Evolutionary conservation across 2,329 filamentous ascomycete genomes (phyloP).

Genomic region (Purpureocillium takamizusanense): DNA sequence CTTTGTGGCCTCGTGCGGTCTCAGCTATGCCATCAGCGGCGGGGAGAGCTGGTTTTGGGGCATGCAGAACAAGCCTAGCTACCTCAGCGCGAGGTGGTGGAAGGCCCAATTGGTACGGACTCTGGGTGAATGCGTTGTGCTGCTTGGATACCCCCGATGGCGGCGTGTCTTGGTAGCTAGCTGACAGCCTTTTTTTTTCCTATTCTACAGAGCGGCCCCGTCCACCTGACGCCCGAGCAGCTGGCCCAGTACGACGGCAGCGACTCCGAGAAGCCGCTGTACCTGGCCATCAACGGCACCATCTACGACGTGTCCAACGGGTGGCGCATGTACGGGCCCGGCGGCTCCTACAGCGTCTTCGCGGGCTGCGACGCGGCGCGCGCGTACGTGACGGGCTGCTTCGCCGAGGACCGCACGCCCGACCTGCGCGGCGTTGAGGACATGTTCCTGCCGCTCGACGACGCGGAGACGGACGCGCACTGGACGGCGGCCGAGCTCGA

Average conservation of each 20-base stretch:
- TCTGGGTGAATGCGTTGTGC: neutral
- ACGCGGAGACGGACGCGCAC: conserved; percentile 50
- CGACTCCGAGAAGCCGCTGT: conserved; percentile 68
- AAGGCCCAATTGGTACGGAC: conserved; percentile 47
- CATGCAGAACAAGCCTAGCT: conserved; percentile 50
- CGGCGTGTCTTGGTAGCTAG: too few relatives aligned
- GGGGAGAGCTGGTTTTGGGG: conserved; percentile 65
- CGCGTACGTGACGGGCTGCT: conserved; percentile 89
- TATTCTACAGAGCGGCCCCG: conserved; percentile 39
- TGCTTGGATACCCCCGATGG: neutral
- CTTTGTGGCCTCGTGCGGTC: conserved; percentile 52
- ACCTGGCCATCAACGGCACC: conserved; percentile 80
- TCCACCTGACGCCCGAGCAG: conserved; percentile 65
- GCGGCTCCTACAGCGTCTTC: conserved; percentile 81
- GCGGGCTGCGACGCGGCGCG: conserved; percentile 79
- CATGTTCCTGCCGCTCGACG: conserved; percentile 65
- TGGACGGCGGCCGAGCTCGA: conserved; percentile 46
- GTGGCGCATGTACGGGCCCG: conserved; percentile 66
- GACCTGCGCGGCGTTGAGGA: conserved; percentile 83
- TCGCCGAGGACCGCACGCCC: conserved; percentile 71
- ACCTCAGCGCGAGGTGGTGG: conserved; percentile 49
- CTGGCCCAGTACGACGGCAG: conserved; percentile 70
- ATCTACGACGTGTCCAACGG: conserved; percentile 76
- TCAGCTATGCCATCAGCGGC: conserved; percentile 69
- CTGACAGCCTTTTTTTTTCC: too few relatives aligned